These are phyloP conservation scores for Gymnopilus junonius DNA, from an alignment of 768 basidiomycete genomes.

Conservation along the genomic window DNA sequence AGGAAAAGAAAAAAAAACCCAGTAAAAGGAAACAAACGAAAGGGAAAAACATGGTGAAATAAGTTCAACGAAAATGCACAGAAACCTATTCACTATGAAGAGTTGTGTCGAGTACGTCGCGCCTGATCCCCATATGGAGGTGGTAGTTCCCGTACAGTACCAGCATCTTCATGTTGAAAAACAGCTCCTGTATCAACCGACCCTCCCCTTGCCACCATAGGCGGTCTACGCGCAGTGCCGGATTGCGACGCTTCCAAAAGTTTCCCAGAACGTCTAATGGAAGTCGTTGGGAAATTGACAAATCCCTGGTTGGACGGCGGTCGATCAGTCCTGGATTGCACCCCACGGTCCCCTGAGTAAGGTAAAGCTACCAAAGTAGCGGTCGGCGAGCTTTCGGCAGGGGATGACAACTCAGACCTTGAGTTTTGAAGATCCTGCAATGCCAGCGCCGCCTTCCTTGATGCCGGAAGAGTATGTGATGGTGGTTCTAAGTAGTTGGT, in stretches of 20 bases:
- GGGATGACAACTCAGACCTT: background rate
- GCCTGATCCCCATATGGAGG: conserved; percentile 15
- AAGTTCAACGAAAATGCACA: background rate
- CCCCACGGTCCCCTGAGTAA: background rate
- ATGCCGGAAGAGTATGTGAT: background rate
- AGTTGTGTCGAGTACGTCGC: background rate
- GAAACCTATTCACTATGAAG: background rate
- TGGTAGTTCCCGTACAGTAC: conserved; percentile 9
- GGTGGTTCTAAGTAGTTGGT: conserved; percentile 1
- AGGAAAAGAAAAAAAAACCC: background rate
- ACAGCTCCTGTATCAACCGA: background rate
- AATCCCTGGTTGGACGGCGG: conserved; percentile 1
- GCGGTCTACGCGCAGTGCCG: background rate
- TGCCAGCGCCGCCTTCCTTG: conserved; percentile 3
- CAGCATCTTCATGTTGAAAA: conserved; percentile 17
- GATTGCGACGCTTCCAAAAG: background rate
- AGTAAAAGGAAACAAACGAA: background rate
- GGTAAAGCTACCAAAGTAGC: background rate
- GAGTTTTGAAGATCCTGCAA: conserved; percentile 4
- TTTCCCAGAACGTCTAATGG: conserved; percentile 13
- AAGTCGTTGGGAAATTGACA: conserved; percentile 11
- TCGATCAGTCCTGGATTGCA: background rate
- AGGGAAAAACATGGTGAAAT: background rate
- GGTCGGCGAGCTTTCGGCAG: background rate
- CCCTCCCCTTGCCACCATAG: background rate